Conservation (phyloP, 1,284 basidiomycete genomes). For the Volvariella surrecta region DNA sequence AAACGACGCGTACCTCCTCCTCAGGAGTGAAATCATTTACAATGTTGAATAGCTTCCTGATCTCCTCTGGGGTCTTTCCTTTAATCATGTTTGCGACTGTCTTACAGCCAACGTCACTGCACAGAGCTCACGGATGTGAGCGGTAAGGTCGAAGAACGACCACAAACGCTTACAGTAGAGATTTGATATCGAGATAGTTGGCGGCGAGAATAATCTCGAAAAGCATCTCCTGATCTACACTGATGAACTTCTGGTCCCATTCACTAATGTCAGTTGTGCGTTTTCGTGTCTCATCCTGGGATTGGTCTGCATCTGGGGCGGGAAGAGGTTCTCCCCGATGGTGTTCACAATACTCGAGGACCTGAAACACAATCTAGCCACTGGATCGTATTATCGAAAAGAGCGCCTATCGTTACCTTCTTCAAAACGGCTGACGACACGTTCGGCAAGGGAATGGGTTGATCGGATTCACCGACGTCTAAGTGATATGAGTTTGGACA, state of each 20-base stretch:
- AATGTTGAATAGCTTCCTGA: conserved; percentile 95
- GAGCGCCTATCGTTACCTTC: conserved; percentile 53
- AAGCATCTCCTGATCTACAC: conserved; percentile 94
- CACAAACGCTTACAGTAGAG: conserved; percentile 71
- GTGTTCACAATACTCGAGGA: conserved; percentile 99
- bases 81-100: conserved; percentile 99
- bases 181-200: conserved; percentile 99
- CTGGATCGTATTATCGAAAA: background rate
- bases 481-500: conserved; percentile 4
- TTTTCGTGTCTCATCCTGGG: conserved; percentile 91
- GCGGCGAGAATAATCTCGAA: conserved; percentile 99
- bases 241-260: conserved; percentile 99
- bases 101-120: conserved; percentile 97
- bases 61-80: conserved; percentile 95
- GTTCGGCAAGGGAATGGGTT: conserved; percentile 94
- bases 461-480: conserved; percentile 92
- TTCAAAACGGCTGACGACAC: conserved; percentile 94
- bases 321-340: conserved; percentile 95
- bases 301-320: conserved; percentile 72
- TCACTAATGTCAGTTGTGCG: conserved; percentile 97
- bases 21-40: conserved; percentile 99
- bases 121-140: conserved; percentile 4
- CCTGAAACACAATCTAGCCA: conserved; percentile 37
- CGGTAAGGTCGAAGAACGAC: conserved; percentile 2
- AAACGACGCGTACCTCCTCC: conserved; percentile 68